Conservation (phyloP, 495 filamentous ascomycete genomes). For the Hapsidospora chrysogenum region DNA sequence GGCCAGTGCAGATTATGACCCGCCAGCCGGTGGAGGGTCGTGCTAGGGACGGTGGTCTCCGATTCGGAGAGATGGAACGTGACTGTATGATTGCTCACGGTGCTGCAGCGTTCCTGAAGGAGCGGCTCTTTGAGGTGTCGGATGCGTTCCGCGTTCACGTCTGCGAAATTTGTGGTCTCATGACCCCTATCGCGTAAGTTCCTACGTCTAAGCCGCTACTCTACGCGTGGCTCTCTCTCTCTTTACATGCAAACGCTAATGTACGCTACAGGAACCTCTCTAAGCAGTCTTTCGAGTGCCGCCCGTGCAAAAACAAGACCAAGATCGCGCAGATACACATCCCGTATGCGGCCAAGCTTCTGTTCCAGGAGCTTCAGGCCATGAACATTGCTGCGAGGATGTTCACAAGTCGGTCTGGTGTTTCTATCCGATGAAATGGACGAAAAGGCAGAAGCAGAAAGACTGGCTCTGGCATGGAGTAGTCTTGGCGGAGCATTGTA, state of each 20-base stretch:
- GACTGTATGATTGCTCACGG: conserved; percentile 99
- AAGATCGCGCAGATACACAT: conserved; percentile 94
- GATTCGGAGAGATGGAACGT: conserved; percentile 99
- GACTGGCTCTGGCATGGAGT: too few species aligned
- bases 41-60: conserved; percentile 91
- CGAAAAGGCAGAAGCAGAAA: too few species aligned
- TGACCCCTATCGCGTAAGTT: conserved; percentile 97
- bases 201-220: background rate
- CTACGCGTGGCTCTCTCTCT: background rate
- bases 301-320: conserved; percentile 96
- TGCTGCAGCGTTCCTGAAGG: conserved; percentile 90
- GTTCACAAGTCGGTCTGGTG: conserved; percentile 74
- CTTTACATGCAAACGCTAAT: conserved; percentile 9
- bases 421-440: conserved; percentile 49
- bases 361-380: conserved; percentile 93
- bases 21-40: conserved; percentile 97
- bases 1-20: conserved; percentile 92
- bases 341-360: conserved; percentile 92
- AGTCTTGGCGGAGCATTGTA: too few species aligned
- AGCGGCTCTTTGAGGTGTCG: conserved; percentile 89
- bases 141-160: conserved; percentile 98
- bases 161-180: conserved; percentile 95
- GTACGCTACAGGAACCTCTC: conserved; percentile 57
- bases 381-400: conserved; percentile 98
- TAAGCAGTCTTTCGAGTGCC: conserved; percentile 88